phyloP scores from a whole-genome alignment of 345 rosid genomes.

The Eucalyptus marginata region DNA sequence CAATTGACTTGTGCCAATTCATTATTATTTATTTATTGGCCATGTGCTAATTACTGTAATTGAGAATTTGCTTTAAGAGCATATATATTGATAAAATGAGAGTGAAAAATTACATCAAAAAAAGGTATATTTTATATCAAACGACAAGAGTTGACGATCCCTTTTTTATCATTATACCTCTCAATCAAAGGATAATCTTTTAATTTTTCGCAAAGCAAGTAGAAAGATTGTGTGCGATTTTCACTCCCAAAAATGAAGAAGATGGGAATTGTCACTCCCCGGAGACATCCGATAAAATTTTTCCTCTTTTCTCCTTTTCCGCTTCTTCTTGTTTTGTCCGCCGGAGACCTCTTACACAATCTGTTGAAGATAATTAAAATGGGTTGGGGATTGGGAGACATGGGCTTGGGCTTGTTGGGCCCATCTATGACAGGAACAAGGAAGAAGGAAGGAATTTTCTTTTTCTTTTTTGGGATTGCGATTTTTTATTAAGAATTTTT shows the following conservation, averaged over 20 bases:
- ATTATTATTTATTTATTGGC: no score
- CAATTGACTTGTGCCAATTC: rapidly evolving
- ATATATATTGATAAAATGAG: no score
- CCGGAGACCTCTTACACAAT: not conserved
- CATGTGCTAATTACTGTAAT: no score
- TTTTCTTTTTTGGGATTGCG: no score
- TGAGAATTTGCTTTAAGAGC: rapidly evolving
- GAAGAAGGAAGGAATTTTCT: no score
- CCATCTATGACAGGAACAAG: not conserved
- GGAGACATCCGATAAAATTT: no score
- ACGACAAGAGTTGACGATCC: rapidly evolving
- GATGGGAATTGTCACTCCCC: no score
- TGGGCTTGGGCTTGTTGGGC: not conserved
- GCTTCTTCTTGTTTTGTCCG: not conserved
- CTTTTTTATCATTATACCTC: rapidly evolving
- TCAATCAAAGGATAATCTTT: no score
- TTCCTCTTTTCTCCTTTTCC: not conserved
- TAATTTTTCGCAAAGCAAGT: rapidly evolving
- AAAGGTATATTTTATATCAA: rapidly evolving
- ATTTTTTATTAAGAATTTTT: no score
- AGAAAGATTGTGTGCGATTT: no score
- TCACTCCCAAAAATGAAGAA: no score
- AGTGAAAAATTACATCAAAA: rapidly evolving
- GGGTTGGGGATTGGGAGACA: no score
- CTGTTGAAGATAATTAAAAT: not conserved